phyloP scores from a whole-genome alignment of 108 stramenopile genomes.

The Pseudonitzschia pungens region DNA sequence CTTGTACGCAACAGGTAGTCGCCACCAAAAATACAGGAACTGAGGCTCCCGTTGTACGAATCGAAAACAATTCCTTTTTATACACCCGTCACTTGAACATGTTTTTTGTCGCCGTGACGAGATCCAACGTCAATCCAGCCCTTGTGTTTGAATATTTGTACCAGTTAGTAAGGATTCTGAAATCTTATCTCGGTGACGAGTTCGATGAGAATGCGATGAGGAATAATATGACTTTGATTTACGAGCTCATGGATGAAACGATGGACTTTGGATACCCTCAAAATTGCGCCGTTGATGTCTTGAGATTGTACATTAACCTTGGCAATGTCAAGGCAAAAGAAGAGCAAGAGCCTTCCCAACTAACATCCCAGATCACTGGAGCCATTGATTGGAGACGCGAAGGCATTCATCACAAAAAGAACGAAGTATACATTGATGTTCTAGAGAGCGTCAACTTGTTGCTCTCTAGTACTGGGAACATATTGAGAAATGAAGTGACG shows the following conservation, averaged over 20 bases:
- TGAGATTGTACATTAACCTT: slow-evolving; percentile 97
- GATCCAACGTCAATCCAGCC: slow-evolving; percentile 96
- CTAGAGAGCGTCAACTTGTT: slow-evolving; percentile 96
- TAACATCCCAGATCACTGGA: slow-evolving; percentile 97
- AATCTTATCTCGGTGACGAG: slow-evolving; percentile 96
- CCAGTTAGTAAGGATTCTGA: slow-evolving; percentile 91
- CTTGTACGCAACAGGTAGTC: slow-evolving; percentile 58
- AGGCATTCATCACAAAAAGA: slow-evolving; percentile 98
- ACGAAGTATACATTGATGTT: slow-evolving; percentile 99
- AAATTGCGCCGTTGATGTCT: slow-evolving; percentile 96
- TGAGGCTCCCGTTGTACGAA: slow-evolving; percentile 89
- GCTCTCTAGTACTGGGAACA: slow-evolving; percentile 85
- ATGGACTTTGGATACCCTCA: slow-evolving; percentile 99
- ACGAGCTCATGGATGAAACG: slow-evolving; percentile 98
- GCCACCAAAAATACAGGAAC: slow-evolving; percentile 96
- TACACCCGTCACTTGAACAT: slow-evolving; percentile 96
- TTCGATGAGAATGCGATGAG: slow-evolving; percentile 96
- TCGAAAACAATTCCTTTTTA: slow-evolving; percentile 96
- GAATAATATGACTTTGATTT: slow-evolving; percentile 98
- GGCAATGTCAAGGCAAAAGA: slow-evolving; percentile 83
- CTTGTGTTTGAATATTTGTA: slow-evolving; percentile 97
- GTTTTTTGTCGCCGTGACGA: slow-evolving; percentile 96
- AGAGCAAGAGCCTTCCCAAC: slow-evolving; percentile 73
- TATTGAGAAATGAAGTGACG: slow-evolving; percentile 93
- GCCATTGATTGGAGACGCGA: slow-evolving; percentile 98